Conservation (phyloP, 1,284 basidiomycete species). For the Boletus smithii region DNA sequence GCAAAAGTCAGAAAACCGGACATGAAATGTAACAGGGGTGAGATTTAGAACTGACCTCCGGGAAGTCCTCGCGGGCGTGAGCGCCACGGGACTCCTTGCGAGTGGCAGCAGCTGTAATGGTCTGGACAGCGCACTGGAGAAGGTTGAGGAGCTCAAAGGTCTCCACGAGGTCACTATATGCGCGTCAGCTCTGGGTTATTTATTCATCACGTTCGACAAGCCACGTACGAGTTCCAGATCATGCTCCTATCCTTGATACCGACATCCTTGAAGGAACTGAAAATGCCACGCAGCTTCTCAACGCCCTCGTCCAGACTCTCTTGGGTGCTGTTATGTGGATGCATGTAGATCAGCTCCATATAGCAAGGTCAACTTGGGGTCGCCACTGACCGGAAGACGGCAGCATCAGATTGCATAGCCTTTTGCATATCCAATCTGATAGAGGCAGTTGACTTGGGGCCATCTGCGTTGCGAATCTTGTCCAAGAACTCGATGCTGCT, state of each 20-base stretch:
- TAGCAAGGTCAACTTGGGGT: neutral
- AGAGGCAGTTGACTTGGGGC: constrained; percentile 83
- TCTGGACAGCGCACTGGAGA: constrained; percentile 93
- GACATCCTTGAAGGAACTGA: constrained; percentile 85
- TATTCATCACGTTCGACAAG: neutral
- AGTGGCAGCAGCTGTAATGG: constrained; percentile 91
- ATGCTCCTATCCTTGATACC: constrained; percentile 97
- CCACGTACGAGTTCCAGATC: constrained; percentile 95
- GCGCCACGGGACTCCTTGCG: constrained; percentile 97
- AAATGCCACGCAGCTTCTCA: constrained; percentile 80
- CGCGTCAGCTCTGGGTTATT: constrained; percentile 13
- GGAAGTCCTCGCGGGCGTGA: constrained; percentile 95
- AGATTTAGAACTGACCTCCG: constrained; percentile 56
- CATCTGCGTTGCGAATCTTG: constrained; percentile 80
- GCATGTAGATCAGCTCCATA: constrained; percentile 23
- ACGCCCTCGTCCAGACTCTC: constrained; percentile 91
- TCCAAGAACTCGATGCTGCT: constrained; percentile 88
- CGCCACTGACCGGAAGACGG: constrained; percentile 74
- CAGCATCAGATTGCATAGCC: constrained; percentile 95
- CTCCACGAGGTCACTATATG: constrained; percentile 84
- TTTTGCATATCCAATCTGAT: constrained; percentile 97
- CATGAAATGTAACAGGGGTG: neutral
- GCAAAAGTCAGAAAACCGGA: constrained; percentile 3
- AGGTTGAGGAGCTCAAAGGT: constrained; percentile 96
- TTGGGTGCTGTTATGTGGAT: constrained; percentile 65